Percentiles rank a stretch among this genome's conserved stretches.
phyloP scores from a whole-genome alignment of 176 grass and related monocot genomes.

The Eleusine indica region DNA sequence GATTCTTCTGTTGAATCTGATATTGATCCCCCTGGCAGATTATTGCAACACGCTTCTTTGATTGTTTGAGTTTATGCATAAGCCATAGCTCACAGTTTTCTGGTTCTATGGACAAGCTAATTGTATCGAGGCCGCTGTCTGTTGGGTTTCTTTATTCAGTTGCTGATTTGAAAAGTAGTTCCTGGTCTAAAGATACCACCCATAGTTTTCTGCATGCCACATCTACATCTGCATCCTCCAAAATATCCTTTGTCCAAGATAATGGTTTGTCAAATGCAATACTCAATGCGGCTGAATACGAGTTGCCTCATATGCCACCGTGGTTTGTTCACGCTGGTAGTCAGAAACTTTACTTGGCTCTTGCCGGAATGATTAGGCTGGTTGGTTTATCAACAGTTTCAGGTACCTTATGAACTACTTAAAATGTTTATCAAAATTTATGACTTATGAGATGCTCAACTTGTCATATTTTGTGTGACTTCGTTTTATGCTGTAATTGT shows the following conservation, averaged over 20 bases:
- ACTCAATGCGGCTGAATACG: conserved; percentile 46
- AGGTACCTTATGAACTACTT: conserved; percentile 46
- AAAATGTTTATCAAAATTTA: conserved; percentile 24
- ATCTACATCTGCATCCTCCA: conserved; percentile 40
- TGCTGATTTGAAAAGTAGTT: conserved; percentile 79
- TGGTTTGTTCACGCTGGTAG: conserved; percentile 76
- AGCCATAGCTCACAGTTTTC: conserved; percentile 80
- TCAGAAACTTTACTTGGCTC: conserved; percentile 69
- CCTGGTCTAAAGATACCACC: conserved; percentile 47
- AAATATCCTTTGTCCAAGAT: conserved; percentile 70
- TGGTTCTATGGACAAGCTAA: conserved; percentile 88
- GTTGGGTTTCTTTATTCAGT: conserved; percentile 87
- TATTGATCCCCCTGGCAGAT: conserved; percentile 57
- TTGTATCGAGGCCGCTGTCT: conserved; percentile 76
- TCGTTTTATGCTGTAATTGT: conserved; percentile 18
- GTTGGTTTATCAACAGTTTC: conserved; percentile 70
- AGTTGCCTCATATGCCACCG: conserved; percentile 82
- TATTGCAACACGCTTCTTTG: conserved; percentile 68
- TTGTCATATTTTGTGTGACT: conserved; percentile 17
- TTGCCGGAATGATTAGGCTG: conserved; percentile 90
- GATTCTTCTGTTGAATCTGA: conserved; percentile 36
- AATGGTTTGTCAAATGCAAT: conserved; percentile 38
- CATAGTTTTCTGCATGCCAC: conserved; percentile 41
- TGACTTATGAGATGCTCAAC: conserved; percentile 26
- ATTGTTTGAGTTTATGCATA: conserved; percentile 74